A percentile compares a stretch with the other conserved stretches of the same genome.
These are phyloP conservation scores for Theileria parva DNA, from an alignment of 169 alveolate species.

Conservation along the genomic window DNA sequence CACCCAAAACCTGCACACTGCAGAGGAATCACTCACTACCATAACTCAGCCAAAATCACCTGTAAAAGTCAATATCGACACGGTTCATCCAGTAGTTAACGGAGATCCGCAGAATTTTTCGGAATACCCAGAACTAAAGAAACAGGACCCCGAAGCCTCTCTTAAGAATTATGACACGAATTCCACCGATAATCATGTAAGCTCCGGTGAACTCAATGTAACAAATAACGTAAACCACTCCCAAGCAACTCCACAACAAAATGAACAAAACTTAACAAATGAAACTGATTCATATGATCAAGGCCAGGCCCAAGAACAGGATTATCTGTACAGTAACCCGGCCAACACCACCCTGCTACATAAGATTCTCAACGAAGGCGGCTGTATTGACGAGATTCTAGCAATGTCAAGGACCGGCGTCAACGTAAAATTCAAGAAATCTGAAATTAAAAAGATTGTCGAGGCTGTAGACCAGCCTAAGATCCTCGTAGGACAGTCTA, in stretches of 20 bases:
- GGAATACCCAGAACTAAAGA: not conserved
- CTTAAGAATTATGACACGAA: not conserved
- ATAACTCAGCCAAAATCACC: not conserved
- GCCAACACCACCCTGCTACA: constrained; percentile 27
- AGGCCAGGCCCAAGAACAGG: not conserved
- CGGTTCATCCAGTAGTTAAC: not conserved
- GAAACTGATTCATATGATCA: not conserved
- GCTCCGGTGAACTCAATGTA: not conserved
- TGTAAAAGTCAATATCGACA: not conserved
- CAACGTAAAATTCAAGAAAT: not conserved
- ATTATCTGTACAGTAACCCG: not conserved
- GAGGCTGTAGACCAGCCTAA: constrained; percentile 59
- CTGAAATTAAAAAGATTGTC: constrained; percentile 26
- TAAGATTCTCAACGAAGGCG: constrained; percentile 36
- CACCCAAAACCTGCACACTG: not conserved
- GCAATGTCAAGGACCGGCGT: constrained; percentile 40
- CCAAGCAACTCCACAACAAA: not conserved
- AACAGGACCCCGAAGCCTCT: not conserved
- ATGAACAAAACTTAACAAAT: not conserved
- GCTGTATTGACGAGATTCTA: constrained; percentile 47
- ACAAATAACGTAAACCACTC: not conserved
- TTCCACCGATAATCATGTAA: not conserved
- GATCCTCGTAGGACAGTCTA: constrained; percentile 84
- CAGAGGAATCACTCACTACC: not conserved
- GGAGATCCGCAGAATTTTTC: not conserved